phyloP scores from a whole-genome alignment of 805 yeast species.

The Lachancea waltii region DNA sequence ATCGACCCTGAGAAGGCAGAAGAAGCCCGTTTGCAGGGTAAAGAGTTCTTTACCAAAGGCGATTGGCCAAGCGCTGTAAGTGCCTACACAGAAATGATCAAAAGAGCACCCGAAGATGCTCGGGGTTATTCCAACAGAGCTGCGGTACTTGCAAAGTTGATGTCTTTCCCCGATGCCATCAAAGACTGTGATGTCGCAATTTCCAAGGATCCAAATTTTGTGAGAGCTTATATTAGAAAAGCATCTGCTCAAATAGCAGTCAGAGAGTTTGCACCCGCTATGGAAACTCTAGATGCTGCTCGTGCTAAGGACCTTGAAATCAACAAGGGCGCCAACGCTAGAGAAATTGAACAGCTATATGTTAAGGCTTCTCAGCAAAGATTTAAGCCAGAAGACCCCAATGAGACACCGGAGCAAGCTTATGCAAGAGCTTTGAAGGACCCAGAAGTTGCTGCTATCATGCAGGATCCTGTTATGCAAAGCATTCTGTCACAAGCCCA shows the following conservation, averaged over 20 bases:
- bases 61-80: conserved; percentile 97
- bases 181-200: conserved; percentile 89
- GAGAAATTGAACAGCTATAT: conserved; percentile 78
- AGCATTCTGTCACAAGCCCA: conserved; percentile 90
- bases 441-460: conserved; percentile 85
- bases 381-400: conserved; percentile 70
- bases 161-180: conserved; percentile 96
- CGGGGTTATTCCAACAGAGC: conserved; percentile 98
- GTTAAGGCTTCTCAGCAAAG: conserved; percentile 73
- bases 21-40: conserved; percentile 90
- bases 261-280: conserved; percentile 75
- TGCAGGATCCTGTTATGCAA: conserved; percentile 95
- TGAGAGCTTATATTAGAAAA: conserved; percentile 94
- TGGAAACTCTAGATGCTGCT: conserved; percentile 76
- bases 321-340: conserved; percentile 51
- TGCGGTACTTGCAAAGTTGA: conserved; percentile 87
- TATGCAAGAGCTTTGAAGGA: conserved; percentile 84
- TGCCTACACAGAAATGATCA: conserved; percentile 91
- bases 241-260: conserved; percentile 90
- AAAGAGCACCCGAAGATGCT: conserved; percentile 95
- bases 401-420: conserved; percentile 89
- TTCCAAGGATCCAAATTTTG: conserved; percentile 76
- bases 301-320: conserved; percentile 64
- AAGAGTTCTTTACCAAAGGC: conserved; percentile 77
- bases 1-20: conserved; percentile 90